Evolutionary conservation across 192 early-diverging fungal genomes (phyloP).

Genomic region (Chytriomyces confervae): DNA sequence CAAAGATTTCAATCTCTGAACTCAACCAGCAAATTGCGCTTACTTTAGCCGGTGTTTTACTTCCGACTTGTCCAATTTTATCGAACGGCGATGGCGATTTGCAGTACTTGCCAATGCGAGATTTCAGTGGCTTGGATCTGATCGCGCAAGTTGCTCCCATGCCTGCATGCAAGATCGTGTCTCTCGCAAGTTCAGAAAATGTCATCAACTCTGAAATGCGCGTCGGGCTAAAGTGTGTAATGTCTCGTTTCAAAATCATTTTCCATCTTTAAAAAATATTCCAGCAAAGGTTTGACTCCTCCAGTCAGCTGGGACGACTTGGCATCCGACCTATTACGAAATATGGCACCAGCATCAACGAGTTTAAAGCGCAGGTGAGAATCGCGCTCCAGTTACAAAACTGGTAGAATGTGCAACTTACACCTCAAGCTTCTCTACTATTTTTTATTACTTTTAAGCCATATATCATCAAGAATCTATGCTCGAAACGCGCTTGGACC

Average conservation of each 20-base stretch:
- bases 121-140: conserved; percentile 27
- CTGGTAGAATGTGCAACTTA: too few species aligned
- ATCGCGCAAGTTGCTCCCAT: conserved; percentile 31
- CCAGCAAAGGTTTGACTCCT: conserved; percentile 9
- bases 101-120: conserved; percentile 15
- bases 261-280: not conserved
- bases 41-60: conserved; percentile 38
- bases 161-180: conserved; percentile 40
- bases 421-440: too few species aligned
- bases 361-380: conserved; percentile 30
- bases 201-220: not conserved
- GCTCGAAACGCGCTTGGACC: conserved; percentile 40
- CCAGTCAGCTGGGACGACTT: conserved; percentile 41
- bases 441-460: too few species aligned
- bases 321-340: conserved; percentile 34
- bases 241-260: not conserved
- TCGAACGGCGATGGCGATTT: not conserved
- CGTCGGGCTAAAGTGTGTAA: not conserved
- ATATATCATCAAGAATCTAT: conserved; percentile 40
- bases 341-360: conserved; percentile 31
- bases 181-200: conserved; percentile 27
- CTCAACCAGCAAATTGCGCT: conserved; percentile 47
- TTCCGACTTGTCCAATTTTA: conserved; percentile 35
- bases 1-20: conserved; percentile 34
- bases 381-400: too few species aligned